A percentile compares a stretch with the other conserved stretches of the same genome.
Evolutionary conservation across 192 early-diverging fungal genomes (phyloP).

Genomic region (Coemansia sp.): DNA sequence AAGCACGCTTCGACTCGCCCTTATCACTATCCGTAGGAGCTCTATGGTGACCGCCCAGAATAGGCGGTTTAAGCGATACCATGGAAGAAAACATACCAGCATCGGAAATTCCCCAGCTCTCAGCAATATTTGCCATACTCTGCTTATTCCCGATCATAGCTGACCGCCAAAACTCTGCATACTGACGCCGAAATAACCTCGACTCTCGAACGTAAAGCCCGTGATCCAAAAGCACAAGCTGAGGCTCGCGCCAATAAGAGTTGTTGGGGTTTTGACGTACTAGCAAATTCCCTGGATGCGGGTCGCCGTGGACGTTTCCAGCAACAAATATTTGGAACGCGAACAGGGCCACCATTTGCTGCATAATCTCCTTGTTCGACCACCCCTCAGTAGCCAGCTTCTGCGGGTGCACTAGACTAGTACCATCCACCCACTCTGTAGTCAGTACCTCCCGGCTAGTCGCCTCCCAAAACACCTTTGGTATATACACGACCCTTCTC

Average conservation of each 20-base stretch:
- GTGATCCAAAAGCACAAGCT: conserved; percentile 88
- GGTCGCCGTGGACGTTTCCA: conserved; percentile 90
- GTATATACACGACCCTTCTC: conserved; percentile 67
- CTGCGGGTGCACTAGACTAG: conserved; percentile 64
- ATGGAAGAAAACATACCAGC: conserved; percentile 45
- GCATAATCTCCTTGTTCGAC: conserved; percentile 62
- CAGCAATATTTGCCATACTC: conserved; percentile 66
- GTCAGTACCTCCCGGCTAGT: conserved; percentile 77
- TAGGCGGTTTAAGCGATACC: conserved; percentile 49
- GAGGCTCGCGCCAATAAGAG: conserved; percentile 37
- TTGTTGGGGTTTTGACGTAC: conserved; percentile 68
- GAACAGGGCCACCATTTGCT: conserved; percentile 77
- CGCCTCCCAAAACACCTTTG: conserved; percentile 72
- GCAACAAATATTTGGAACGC: conserved; percentile 83
- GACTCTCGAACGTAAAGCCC: conserved; percentile 86
- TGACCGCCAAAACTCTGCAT: conserved; percentile 85
- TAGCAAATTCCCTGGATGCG: conserved; percentile 84
- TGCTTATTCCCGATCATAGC: conserved; percentile 74
- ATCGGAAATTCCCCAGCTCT: conserved; percentile 67
- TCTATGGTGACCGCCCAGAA: background rate
- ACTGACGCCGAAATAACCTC: conserved; percentile 70
- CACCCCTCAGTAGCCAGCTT: conserved; percentile 34
- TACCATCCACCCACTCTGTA: conserved; percentile 89
- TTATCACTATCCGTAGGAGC: background rate
- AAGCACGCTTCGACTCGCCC: conserved; percentile 54